Evolutionary conservation across 1,139 yeast genomes (phyloP).

Genomic region (Yamadazyma dushanensis): DNA sequence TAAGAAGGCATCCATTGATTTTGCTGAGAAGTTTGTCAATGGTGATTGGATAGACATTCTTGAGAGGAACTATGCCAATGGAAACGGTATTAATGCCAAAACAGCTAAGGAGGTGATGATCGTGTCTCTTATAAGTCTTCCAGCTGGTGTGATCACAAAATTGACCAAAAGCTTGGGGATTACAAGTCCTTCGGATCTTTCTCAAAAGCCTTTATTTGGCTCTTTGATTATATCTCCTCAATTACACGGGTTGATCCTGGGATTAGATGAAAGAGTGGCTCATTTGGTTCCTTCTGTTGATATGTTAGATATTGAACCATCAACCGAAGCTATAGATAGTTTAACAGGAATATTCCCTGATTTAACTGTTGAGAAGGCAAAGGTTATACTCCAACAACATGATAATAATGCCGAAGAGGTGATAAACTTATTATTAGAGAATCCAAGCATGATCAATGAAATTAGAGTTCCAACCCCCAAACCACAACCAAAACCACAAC

Average conservation of each 20-base stretch:
- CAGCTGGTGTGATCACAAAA: conserved; percentile 43
- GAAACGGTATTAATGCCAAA: conserved; percentile 51
- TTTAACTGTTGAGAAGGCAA: conserved; percentile 45
- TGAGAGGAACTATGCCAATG: conserved; percentile 57
- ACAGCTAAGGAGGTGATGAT: conserved; percentile 50
- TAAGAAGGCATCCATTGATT: conserved; percentile 26
- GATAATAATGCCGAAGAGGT: conserved; percentile 59
- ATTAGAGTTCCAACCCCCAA: conserved; percentile 17
- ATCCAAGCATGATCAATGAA: conserved; percentile 42
- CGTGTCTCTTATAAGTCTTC: conserved; percentile 51
- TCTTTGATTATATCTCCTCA: conserved; percentile 48
- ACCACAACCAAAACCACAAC: not conserved
- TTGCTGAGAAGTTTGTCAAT: conserved; percentile 56
- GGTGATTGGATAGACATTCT: conserved; percentile 56
- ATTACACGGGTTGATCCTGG: conserved; percentile 48
- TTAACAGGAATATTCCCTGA: conserved; percentile 63
- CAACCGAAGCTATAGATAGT: conserved; percentile 39
- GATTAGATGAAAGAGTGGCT: conserved; percentile 47
- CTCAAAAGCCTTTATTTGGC: conserved; percentile 53
- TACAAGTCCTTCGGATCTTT: conserved; percentile 38
- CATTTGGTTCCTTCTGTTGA: conserved; percentile 27
- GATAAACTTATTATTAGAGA: conserved; percentile 62
- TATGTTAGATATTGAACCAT: conserved; percentile 8
- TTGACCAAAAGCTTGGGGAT: conserved; percentile 47
- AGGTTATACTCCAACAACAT: conserved; percentile 45